phyloP scores from a whole-genome alignment of 441 rosid genomes.

The Jatropha podagrica region DNA sequence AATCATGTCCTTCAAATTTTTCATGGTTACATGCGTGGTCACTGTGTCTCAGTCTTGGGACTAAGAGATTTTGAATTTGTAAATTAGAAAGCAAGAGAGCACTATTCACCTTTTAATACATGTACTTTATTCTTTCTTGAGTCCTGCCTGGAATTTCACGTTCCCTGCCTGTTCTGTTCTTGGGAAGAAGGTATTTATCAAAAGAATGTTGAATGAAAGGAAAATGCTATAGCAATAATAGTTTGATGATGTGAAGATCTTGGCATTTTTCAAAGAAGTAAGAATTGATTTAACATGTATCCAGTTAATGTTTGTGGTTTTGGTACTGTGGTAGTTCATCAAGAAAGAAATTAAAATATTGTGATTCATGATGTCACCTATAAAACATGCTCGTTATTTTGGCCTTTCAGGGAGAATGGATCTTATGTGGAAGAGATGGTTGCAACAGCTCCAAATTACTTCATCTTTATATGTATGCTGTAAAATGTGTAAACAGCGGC shows the following conservation, averaged over 20 bases:
- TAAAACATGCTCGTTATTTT: constrained; percentile 15
- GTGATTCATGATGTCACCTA: background rate
- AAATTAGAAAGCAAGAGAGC: background rate
- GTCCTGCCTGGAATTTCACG: background rate
- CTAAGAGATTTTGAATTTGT: background rate
- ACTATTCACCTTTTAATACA: background rate
- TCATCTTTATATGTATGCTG: constrained; percentile 78
- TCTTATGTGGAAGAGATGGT: constrained; percentile 73
- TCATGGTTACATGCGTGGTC: background rate
- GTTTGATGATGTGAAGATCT: background rate
- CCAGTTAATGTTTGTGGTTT: background rate
- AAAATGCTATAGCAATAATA: background rate
- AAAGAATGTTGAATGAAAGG: background rate
- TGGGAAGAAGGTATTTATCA: background rate
- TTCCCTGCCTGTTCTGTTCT: background rate
- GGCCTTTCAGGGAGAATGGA: constrained; percentile 93
- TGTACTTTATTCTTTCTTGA: background rate
- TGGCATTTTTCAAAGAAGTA: background rate
- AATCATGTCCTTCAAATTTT: background rate
- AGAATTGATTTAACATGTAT: background rate
- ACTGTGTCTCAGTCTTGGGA: background rate
- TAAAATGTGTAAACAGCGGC: constrained; percentile 64
- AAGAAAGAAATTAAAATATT: too few relatives aligned
- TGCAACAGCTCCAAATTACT: constrained; percentile 49
- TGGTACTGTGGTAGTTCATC: background rate